Evolutionary conservation across 257 asterid species (phyloP).

Genomic region (Nicotiana tabacum): DNA sequence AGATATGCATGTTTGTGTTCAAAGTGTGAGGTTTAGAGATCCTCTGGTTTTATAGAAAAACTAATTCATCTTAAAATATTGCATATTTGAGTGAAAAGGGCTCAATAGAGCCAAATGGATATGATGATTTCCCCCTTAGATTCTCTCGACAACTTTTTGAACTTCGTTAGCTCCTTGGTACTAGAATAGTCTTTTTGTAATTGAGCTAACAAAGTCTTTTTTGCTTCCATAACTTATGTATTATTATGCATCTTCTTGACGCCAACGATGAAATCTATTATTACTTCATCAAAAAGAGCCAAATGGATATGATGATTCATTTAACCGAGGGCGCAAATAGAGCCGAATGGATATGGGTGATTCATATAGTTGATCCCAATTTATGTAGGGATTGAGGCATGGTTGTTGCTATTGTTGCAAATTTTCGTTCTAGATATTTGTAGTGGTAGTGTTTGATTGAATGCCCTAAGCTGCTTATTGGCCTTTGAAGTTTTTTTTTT

Average conservation of each 20-base stretch:
- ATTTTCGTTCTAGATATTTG: neutral
- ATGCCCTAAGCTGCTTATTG: neutral
- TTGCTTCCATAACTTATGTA: too few relatives aligned
- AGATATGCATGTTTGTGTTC: too few relatives aligned
- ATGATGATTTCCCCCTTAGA: neutral
- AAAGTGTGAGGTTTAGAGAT: too few relatives aligned
- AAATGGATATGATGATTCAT: neutral
- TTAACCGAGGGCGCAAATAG: neutral
- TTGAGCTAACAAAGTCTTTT: too few relatives aligned
- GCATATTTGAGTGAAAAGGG: too few relatives aligned
- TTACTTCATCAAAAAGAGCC: neutral
- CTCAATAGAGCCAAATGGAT: neutral
- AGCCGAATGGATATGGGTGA: neutral
- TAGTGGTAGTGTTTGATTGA: neutral
- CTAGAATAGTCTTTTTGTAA: too few relatives aligned
- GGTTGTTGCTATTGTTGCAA: neutral
- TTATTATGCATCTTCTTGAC: too few relatives aligned
- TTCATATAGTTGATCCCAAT: neutral
- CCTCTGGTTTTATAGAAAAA: too few relatives aligned
- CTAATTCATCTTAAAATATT: too few relatives aligned
- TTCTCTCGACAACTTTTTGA: too few relatives aligned
- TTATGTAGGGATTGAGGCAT: neutral
- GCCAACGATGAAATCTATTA: too few relatives aligned
- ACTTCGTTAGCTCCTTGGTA: too few relatives aligned
- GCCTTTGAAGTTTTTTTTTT: neutral